A percentile compares a stretch with the other conserved stretches of the same genome.
Evolutionary conservation across 805 yeast species (phyloP).

Genomic region (Schwanniomyces polymorphus): DNA sequence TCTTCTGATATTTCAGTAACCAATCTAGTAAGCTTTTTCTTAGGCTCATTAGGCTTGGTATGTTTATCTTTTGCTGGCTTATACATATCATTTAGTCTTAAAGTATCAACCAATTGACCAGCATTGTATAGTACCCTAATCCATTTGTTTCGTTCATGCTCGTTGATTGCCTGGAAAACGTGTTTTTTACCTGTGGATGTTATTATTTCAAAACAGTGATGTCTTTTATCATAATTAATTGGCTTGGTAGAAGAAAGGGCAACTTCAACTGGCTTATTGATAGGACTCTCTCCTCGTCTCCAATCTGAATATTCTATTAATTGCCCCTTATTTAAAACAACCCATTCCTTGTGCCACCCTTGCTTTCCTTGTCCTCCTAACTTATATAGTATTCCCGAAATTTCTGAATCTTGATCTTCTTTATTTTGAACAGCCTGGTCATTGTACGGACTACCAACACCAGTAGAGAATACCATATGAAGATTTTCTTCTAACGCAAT

Average conservation of each 20-base stretch:
- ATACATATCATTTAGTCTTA: constrained; percentile 12
- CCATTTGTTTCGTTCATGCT: constrained; percentile 71
- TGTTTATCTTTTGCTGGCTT: constrained; percentile 7
- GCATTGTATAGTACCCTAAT: constrained; percentile 61
- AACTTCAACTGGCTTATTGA: constrained; percentile 68
- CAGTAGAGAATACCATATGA: constrained; percentile 26
- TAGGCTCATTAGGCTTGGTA: not conserved
- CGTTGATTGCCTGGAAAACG: constrained; percentile 71
- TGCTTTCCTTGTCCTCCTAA: constrained; percentile 60
- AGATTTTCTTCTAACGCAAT: constrained; percentile 24
- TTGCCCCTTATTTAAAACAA: constrained; percentile 67
- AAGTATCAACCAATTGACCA: constrained; percentile 40
- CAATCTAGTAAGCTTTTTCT: constrained; percentile 7
- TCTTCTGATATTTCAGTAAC: constrained; percentile 10
- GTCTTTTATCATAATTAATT: constrained; percentile 45
- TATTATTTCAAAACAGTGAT: constrained; percentile 69
- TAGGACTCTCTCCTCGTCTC: constrained; percentile 64
- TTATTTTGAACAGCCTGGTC: not conserved
- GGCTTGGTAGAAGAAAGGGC: constrained; percentile 66
- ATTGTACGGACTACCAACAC: constrained; percentile 3
- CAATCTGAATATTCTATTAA: constrained; percentile 76
- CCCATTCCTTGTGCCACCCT: constrained; percentile 92
- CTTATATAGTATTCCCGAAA: constrained; percentile 54
- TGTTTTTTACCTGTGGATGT: constrained; percentile 68
- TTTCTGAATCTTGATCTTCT: constrained; percentile 28